phyloP scores from a whole-genome alignment of 305 asterid species.

The Fraxinus velutina region DNA sequence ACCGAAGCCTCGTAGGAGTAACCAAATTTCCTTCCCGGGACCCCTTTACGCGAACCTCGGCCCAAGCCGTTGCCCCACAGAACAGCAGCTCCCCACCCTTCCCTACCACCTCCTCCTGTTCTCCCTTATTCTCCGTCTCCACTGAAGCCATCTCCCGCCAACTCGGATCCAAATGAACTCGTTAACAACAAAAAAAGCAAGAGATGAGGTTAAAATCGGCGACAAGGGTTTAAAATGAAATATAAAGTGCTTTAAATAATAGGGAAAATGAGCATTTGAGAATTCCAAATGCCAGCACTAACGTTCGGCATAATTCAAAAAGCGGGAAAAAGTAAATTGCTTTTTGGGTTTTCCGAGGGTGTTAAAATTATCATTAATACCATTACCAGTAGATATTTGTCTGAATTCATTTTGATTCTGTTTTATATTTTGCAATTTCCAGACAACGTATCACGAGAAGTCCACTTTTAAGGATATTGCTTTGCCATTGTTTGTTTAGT shows the following conservation, averaged over 20 bases:
- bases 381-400: slow-evolving; percentile 8
- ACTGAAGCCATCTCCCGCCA: slow-evolving; percentile 63
- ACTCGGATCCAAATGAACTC: slow-evolving; percentile 37
- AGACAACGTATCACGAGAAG: background rate
- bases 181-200: background rate
- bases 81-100: slow-evolving; percentile 82
- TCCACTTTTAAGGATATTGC: background rate
- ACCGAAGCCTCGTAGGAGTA: slow-evolving; percentile 82
- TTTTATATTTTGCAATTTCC: background rate
- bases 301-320: slow-evolving; percentile 9
- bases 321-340: background rate
- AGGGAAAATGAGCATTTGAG: slow-evolving; percentile 26
- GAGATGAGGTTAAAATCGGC: slow-evolving; percentile 29
- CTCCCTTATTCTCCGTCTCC: slow-evolving; percentile 52
- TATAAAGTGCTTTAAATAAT: slow-evolving; percentile 20
- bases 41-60: slow-evolving; percentile 70
- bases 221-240: slow-evolving; percentile 27
- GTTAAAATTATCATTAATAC: background rate
- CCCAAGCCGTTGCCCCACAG: slow-evolving; percentile 91
- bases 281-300: slow-evolving; percentile 36
- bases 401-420: background rate
- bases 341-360: slow-evolving; percentile 23
- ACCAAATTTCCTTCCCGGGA: slow-evolving; percentile 61
- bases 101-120: slow-evolving; percentile 33
- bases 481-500: background rate